Percentiles rank a stretch among this genome's conserved stretches.
Evolutionary conservation across 129 eudicot genomes (phyloP).

Genomic region (Flaveria ramosissima): DNA sequence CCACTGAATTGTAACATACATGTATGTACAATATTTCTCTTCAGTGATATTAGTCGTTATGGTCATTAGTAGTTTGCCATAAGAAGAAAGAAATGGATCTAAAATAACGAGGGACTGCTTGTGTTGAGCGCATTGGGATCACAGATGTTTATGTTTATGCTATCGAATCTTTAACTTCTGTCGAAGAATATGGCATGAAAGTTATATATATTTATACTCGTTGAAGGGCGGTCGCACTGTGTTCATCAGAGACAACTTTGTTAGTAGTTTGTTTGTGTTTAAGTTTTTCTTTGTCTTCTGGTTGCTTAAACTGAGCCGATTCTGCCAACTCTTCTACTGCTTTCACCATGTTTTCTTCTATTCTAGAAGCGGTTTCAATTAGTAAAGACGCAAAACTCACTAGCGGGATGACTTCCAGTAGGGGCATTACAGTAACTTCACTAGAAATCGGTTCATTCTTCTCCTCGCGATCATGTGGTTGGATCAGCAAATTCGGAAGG

Average conservation of each 20-base stretch:
- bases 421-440: constrained; percentile 26
- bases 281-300: constrained; percentile 34
- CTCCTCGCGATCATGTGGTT: constrained; percentile 17
- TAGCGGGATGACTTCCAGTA: constrained; percentile 48
- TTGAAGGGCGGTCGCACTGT: constrained; percentile 38
- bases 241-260: constrained; percentile 27
- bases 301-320: constrained; percentile 46
- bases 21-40: too few relatives aligned
- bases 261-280: constrained; percentile 15
- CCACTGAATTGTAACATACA: too few relatives aligned
- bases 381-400: constrained; percentile 64
- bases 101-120: too few relatives aligned
- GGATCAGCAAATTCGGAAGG: constrained; percentile 39
- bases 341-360: constrained; percentile 56
- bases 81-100: too few relatives aligned
- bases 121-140: too few relatives aligned
- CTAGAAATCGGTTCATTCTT: constrained; percentile 23
- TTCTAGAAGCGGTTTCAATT: constrained; percentile 50
- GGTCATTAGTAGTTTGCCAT: background rate
- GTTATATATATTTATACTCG: constrained; percentile 26
- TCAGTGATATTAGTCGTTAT: too few relatives aligned
- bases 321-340: constrained; percentile 57
- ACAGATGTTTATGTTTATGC: too few relatives aligned
- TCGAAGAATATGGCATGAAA: too few relatives aligned
- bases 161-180: too few relatives aligned